Evolutionary conservation across 176 grass and related monocot genomes (phyloP), one percentile per base, ranked within the genome.

Genomic region (Elaeis guineensis): DNA sequence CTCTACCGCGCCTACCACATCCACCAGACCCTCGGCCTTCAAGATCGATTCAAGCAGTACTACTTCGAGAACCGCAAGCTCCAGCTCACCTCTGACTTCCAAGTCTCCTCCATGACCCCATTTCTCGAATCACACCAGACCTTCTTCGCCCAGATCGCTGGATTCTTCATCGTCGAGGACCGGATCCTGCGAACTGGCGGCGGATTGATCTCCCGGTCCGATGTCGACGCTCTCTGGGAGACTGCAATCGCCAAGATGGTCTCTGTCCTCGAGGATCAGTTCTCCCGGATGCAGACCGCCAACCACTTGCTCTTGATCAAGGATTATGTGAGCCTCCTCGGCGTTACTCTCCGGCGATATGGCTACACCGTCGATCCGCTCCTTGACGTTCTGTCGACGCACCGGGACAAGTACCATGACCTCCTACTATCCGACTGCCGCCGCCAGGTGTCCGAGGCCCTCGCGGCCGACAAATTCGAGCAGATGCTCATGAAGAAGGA

Each of bases 401-500:
- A 92, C 53, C 76, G 88, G 22, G 93, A 98, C 67, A 98, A 98
- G 77, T 98, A 98, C 53, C 93, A 98, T 54, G 88, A 92, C 68
- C 83, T 98, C 55, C 77, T 98, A 25, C 84, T 98, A 67, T 79
- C 88, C 7, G 94, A 98, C 69, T 98, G 94, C 77, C 85, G 76
- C 59, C 90, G 87, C 57, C 94, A 98, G 82, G 94, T 98, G 25
- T 81, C 71, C 16, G 94, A 98, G 75, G 76, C 85, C 52, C 77
- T 98, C 15, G 81, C 81, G 14, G 87, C 94, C 23, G 94, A 98
- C 70, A 89, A 83, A 58, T 92, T 93, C 51, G 94, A 92, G 72
- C 94, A 98, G 69, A 93, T 98, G 94, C 63, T 98, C 51, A 98
- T 98, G 94, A 98, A 86, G 63, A 98, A 93, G 79, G 94, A 98